Evolutionary conservation across 2,329 filamentous ascomycete species (phyloP), one percentile per base, ranked within the genome.

Genomic region (Phyllosticta capitalensis): DNA sequence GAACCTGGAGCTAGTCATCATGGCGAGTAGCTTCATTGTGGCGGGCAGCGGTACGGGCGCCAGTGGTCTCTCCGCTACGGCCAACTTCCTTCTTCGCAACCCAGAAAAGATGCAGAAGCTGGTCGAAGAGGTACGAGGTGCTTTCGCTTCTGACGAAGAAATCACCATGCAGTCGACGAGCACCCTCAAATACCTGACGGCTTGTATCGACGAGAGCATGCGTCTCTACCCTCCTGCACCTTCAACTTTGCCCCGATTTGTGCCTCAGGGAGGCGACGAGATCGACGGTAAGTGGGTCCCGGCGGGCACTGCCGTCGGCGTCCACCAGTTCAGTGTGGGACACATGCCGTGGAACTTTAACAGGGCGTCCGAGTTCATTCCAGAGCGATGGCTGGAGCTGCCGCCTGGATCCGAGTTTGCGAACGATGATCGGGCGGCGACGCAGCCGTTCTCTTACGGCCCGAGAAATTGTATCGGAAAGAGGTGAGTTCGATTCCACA

Each of bases 191-290:
- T 59, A 59, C 26, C 19, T 59, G 20, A 30, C 20, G 22, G 57
- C 52, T 0, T 72, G 70, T 30, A 65, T 78, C 6, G 72, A 76
- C 20, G 76, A 78, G 62, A 72, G 68, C 0, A 63, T 79, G 5
- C 65, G 78, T 1, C 67, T 76, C 9, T 76, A 75, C 63, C 76
- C 77, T 2, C 76, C 77, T 0, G 69, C 77, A 1, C 67, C 75
- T 0, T 63, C 64, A 9, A 70, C 71, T 1, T 60, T 73, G 9
- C 67, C 70, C 4, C 67, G 74, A 9, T 20, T 33, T 1, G 64
- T 65, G 0, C 69, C 71, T 7, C 50, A 61, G 3, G 71, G 68
- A 5, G 74, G 64, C 3, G 69, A 70, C 21, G 53, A 33, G 5
- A 51, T 70, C 19, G 54, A 63, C 61, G 28, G 67, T 65, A 59